Evolutionary conservation across 2,329 filamentous ascomycete genomes (phyloP), one percentile per base, ranked within the genome.

Genomic region (Colletotrichum spinosum): DNA sequence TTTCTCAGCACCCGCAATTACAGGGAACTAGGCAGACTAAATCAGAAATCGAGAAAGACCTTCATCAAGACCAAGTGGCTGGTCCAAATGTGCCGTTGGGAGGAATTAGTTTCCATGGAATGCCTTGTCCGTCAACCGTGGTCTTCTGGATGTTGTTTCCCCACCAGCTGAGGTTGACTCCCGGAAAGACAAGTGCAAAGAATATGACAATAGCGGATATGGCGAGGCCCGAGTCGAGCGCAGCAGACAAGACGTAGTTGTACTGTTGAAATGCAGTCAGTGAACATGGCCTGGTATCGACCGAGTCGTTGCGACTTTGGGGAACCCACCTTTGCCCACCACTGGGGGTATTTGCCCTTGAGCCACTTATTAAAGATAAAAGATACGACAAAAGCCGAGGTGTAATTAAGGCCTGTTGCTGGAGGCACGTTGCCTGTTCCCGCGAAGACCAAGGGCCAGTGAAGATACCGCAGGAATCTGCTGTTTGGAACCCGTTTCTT

Each of bases 151-250:
- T 45, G 9, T 49, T 57, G 44, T 81, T 83, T 0, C 79, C 79
- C 79, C 79, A 81, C 79, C 79, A 81, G 34, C 67, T 70, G 46
- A 81, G 67, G 6, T 68, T 70, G 6, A 75, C 74, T 4, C 77
- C 78, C 0, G 78, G 77, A 49, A 82, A 78, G 13, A 76, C 76
- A 49, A 81, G 77, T 49, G 74, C 78, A 55, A 82, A 81, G 70
- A 81, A 81, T 35, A 81, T 81, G 34, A 81, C 72, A 13, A 82
- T 75, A 0, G 77, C 78, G 0, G 78, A 75, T 2, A 82, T 74
- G 5, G 79, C 80, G 25, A 80, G 75, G 6, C 78, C 79, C 2
- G 75, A 77, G 62, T 80, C 78, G 7, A 81, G 71, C 0, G 78
- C 79, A n/a, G 79, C 79, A 9, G 79, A 80, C 11, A 81, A 71